A percentile compares a stretch with the other conserved stretches of the same genome.
phyloP scores from a whole-genome alignment of 192 early-diverging fungal species.

The Mortierella claussenii region DNA sequence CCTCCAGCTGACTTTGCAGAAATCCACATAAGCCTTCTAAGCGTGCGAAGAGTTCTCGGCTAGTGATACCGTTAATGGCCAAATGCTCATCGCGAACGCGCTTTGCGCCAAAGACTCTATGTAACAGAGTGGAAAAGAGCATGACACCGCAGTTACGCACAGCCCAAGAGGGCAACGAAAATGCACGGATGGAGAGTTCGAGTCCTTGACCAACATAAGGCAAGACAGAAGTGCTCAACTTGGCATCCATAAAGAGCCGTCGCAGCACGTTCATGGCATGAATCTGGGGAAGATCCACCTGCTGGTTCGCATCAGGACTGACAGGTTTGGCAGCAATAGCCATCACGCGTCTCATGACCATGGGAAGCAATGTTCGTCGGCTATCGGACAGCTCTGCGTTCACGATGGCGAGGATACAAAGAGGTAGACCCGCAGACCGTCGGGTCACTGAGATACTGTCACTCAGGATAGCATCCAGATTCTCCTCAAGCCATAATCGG shows the following conservation, averaged over 20 bases:
- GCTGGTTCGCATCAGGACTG: slow-evolving; percentile 64
- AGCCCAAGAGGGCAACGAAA: slow-evolving; percentile 87
- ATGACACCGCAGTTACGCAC: slow-evolving; percentile 95
- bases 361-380: slow-evolving; percentile 67
- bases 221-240: slow-evolving; percentile 77
- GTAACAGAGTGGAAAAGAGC: slow-evolving; percentile 88
- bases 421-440: slow-evolving; percentile 89
- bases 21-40: slow-evolving; percentile 84
- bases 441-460: slow-evolving; percentile 89
- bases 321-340: slow-evolving; percentile 61
- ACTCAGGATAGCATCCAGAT: slow-evolving; percentile 74
- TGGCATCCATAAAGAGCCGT: slow-evolving; percentile 84
- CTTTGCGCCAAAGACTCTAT: slow-evolving; percentile 87
- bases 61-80: slow-evolving; percentile 80
- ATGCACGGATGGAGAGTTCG: slow-evolving; percentile 80
- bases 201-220: slow-evolving; percentile 82
- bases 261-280: slow-evolving; percentile 94
- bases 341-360: slow-evolving; percentile 77
- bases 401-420: slow-evolving; percentile 87
- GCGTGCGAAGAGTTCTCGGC: slow-evolving; percentile 90
- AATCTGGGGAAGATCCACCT: slow-evolving; percentile 88
- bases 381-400: slow-evolving; percentile 70
- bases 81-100: slow-evolving; percentile 77
- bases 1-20: slow-evolving; percentile 77
- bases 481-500: slow-evolving; percentile 81